Percentiles rank a stretch among this genome's conserved stretches.
Conservation (phyloP, 495 filamentous ascomycete genomes). For the Geopyxis carbonaria region DNA sequence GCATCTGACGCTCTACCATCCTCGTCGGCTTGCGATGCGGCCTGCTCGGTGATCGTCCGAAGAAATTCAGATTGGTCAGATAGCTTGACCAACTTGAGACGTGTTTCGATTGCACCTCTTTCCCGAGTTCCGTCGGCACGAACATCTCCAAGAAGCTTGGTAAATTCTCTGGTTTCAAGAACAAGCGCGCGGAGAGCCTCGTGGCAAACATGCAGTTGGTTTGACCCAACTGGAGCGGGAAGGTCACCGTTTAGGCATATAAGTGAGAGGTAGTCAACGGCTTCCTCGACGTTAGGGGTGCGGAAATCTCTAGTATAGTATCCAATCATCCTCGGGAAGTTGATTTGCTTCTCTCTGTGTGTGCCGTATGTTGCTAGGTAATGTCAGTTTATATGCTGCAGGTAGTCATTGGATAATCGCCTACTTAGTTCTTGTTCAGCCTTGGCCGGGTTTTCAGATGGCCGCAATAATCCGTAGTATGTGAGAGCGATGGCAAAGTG, state of each 20-base stretch:
- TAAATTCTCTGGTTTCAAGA: conserved; percentile 85
- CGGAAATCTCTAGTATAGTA: conserved; percentile 94
- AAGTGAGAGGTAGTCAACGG: conserved; percentile 81
- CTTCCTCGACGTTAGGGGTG: conserved; percentile 64
- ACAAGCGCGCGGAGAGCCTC: conserved; percentile 90
- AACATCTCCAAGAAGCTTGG: conserved; percentile 83
- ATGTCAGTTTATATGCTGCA: conserved; percentile 27
- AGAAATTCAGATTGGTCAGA: conserved; percentile 67
- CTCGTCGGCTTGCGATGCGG: conserved; percentile 80
- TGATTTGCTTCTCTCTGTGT: conserved; percentile 71
- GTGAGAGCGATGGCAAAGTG: conserved; percentile 83
- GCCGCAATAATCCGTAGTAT: conserved; percentile 77
- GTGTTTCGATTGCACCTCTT: conserved; percentile 72
- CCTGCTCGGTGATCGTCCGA: conserved; percentile 69
- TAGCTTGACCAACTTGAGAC: conserved; percentile 67
- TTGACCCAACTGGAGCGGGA: conserved; percentile 49
- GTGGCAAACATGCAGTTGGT: conserved; percentile 69
- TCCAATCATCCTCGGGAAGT: conserved; percentile 81
- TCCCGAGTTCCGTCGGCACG: conserved; percentile 62
- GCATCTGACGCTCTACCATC: conserved; percentile 84
- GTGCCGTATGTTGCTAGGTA: conserved; percentile 39
- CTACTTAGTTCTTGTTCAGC: conserved; percentile 14
- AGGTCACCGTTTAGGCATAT: conserved; percentile 88
- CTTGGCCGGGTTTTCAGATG: conserved; percentile 15
- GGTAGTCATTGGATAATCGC: conserved; percentile 5